A percentile compares a stretch with the other conserved stretches of the same genome.
These are phyloP conservation scores for Calonectria leucothoes DNA, from an alignment of 2,329 filamentous ascomycete species.

Conservation along the genomic window DNA sequence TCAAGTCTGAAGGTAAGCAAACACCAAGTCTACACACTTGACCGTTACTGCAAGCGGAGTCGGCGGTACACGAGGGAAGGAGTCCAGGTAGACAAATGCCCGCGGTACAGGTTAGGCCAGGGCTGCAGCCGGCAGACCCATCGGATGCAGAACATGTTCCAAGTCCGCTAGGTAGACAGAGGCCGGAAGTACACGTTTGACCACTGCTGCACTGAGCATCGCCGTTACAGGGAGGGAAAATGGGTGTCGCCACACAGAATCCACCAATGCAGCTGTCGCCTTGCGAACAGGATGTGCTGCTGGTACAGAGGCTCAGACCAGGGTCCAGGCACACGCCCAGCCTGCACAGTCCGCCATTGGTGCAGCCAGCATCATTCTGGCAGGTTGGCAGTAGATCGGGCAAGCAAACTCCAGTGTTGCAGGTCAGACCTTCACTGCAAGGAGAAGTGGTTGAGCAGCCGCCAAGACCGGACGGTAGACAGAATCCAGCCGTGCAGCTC, in stretches of 20 bases:
- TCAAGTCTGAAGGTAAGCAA: background rate
- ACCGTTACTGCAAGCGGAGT: background rate
- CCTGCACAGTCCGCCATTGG: background rate
- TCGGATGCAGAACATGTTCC: background rate
- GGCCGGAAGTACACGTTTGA: background rate
- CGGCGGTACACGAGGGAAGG: background rate
- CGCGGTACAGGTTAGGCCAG: background rate
- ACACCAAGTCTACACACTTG: background rate
- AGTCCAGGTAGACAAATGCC: slow-evolving; percentile 12
- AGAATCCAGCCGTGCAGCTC: slow-evolving; percentile 5
- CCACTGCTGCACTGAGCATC: background rate
- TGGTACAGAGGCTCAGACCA: background rate
- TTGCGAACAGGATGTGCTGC: background rate
- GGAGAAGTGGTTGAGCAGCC: background rate
- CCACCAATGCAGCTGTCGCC: slow-evolving; percentile 4
- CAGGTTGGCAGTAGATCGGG: background rate
- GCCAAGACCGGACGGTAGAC: background rate
- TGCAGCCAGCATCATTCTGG: background rate
- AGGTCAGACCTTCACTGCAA: background rate
- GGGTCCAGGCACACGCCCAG: slow-evolving; percentile 1
- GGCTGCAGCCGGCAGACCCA: background rate
- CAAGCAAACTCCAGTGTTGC: slow-evolving; percentile 2
- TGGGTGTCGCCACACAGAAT: background rate
- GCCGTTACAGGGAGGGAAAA: background rate
- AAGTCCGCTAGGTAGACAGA: background rate